Conservation (phyloP, 2,329 filamentous ascomycete genomes). For the Falciphora oryzae region DNA sequence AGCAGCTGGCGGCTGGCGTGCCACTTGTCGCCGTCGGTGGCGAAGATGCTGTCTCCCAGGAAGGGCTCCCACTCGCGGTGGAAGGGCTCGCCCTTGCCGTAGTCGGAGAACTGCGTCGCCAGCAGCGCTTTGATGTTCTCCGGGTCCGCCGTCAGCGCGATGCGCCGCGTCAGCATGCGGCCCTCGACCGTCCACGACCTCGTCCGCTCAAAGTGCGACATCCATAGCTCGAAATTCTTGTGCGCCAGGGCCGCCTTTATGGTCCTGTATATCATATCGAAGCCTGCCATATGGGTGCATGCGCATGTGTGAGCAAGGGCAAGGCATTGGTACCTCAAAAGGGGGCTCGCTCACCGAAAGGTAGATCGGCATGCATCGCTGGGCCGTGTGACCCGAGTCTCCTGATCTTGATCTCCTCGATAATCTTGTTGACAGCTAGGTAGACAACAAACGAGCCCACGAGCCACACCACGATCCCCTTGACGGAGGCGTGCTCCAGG, state of each 20-base stretch:
- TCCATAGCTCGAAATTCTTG: constrained; percentile 58
- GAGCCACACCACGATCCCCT: constrained; percentile 30
- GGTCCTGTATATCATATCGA: constrained; percentile 59
- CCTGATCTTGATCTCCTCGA: constrained; percentile 38
- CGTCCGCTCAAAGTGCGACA: constrained; percentile 37
- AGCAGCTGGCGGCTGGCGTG: constrained; percentile 75
- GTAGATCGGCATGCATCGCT: constrained; percentile 30
- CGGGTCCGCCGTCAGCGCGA: constrained; percentile 72
- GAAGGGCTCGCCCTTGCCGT: constrained; percentile 73
- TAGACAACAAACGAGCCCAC: constrained; percentile 32
- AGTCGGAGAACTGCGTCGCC: constrained; percentile 81
- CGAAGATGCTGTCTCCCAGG: constrained; percentile 71
- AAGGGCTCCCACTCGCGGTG: constrained; percentile 70
- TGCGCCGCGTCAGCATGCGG: constrained; percentile 47
- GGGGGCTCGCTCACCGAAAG: constrained; percentile 35
- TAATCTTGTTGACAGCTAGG: constrained; percentile 30
- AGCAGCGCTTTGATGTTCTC: constrained; percentile 90
- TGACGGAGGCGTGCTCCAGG: constrained; percentile 38
- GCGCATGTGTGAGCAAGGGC: not conserved
- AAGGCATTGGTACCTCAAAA: not conserved
- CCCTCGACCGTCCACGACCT: constrained; percentile 55
- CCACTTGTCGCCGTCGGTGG: constrained; percentile 75
- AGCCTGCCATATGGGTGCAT: constrained; percentile 35
- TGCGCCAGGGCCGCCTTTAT: constrained; percentile 46
- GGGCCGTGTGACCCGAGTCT: constrained; percentile 39